Base-by-base conservation (phyloP, 78 protist genomes). In the Cavenderia fasciculata region DNA sequence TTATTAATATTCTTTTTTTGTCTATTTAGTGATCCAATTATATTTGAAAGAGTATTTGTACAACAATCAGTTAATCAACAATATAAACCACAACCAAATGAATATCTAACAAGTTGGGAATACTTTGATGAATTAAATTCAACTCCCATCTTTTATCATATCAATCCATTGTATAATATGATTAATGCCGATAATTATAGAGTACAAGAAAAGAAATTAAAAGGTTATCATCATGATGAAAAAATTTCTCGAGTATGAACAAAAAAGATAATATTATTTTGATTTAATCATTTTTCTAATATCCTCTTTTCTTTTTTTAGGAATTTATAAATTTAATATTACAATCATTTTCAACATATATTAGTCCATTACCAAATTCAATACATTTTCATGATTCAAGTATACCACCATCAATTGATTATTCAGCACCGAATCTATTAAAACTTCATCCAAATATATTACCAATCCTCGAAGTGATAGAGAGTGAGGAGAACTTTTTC, bases 391-490 rank as follows among this genome's bases (percentile, higher is more conserved):
- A 70, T 27, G 90, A 82, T n/a, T n/a, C 57, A 27, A 41, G 46
- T 40, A 68, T 82, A n/a, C 90, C 90, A 21, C 40, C 77, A 25
- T 82, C 90, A 14, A 82, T 82, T 29, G 90, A 82, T 69, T 82
- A 68, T n/a, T 27, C 29, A 11, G 54, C 65, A 57, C 76, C 76
- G 12, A 82, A 82, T 43, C 27, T 68, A 11, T 38, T 82, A n/a
- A 65, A 44, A 31, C 2, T 82, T 11, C 90, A 82, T 68, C 90
- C 90, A 25, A 82, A 82, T 57, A 2, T 82, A 11, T 43, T 82
- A 56, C 90, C 90, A 43, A 82, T 82, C 8, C 62, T 86, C 8
- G 92, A 74, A 41, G 33, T 86, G 11, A 33, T 86, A 18, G 78
- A 85, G 23, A 70, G 69, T 2, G 52, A 85, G 19, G 6, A 54